Percentiles rank a stretch among this genome's conserved stretches.
phyloP scores from a whole-genome alignment of 306 rosid genomes.

The Vicia faba region DNA sequence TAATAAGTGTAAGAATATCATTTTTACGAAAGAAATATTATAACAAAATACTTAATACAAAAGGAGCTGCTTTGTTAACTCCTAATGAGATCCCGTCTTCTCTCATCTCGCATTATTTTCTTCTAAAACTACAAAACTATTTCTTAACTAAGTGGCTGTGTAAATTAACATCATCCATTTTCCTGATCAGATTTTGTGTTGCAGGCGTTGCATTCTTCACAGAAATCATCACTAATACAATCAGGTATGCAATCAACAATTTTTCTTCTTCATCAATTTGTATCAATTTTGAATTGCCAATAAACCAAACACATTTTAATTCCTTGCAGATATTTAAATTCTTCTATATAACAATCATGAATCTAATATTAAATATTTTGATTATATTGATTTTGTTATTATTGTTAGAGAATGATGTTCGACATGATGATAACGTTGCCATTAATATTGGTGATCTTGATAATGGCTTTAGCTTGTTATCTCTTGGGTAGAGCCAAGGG shows the following conservation, averaged over 20 bases:
- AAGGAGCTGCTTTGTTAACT: not conserved
- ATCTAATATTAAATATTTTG: not conserved
- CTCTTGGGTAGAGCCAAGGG: constrained; percentile 51
- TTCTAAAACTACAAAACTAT: not conserved
- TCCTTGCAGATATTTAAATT: not conserved
- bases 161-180: not conserved
- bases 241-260: constrained; percentile 26
- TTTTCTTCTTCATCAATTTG: not conserved
- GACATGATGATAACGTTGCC: constrained; percentile 56
- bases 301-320: constrained; percentile 1
- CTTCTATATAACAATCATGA: not conserved
- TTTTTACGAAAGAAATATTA: no score
- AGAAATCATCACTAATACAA: not conserved
- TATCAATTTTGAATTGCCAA: not conserved
- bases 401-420: constrained; percentile 42
- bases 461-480: constrained; percentile 57
- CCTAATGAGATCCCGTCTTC: not conserved
- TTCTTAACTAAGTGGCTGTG: not conserved
- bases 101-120: constrained; percentile 7
- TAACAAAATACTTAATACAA: no score
- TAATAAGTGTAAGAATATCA: no score
- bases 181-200: not conserved
- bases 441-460: constrained; percentile 48
- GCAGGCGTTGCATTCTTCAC: constrained; percentile 18
- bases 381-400: not conserved